phyloP scores from a whole-genome alignment of 2,329 filamentous ascomycete species.

The Diaporthe sp. region DNA sequence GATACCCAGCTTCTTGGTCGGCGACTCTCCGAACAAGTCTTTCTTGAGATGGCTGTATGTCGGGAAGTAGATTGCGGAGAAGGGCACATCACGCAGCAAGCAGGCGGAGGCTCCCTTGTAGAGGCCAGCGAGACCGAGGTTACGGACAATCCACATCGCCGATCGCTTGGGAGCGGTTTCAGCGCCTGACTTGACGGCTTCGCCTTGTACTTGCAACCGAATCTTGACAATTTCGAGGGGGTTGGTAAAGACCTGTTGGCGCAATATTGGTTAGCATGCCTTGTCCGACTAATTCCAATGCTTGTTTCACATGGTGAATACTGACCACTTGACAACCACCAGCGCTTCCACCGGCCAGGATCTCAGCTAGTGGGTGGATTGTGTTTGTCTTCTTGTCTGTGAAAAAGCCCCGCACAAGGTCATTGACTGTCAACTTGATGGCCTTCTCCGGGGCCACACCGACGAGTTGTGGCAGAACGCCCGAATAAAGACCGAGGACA shows the following conservation, averaged over 20 bases:
- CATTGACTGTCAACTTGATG: constrained; percentile 99
- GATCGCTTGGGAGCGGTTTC: constrained; percentile 88
- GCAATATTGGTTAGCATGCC: constrained; percentile 30
- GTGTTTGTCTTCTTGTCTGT: constrained; percentile 80
- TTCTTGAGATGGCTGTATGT: constrained; percentile 95
- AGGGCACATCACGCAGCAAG: constrained; percentile 94
- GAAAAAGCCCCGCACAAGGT: constrained; percentile 84
- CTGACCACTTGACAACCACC: constrained; percentile 96
- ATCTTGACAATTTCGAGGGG: constrained; percentile 99
- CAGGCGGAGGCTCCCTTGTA: constrained; percentile 98
- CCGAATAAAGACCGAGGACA: constrained; percentile 90
- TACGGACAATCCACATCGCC: constrained; percentile 97
- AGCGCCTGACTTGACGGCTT: constrained; percentile 85
- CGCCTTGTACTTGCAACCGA: constrained; percentile 95
- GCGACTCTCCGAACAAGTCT: constrained; percentile 92
- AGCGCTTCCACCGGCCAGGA: constrained; percentile 89
- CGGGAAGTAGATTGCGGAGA: constrained; percentile 99
- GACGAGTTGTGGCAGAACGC: constrained; percentile 93
- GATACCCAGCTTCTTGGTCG: constrained; percentile 88
- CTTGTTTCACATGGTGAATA: constrained; percentile 47
- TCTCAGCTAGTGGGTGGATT: constrained; percentile 80
- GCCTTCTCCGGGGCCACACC: constrained; percentile 99
- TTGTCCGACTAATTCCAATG: background rate
- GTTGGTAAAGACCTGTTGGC: constrained; percentile 88
- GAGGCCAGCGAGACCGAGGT: constrained; percentile 91